Evolutionary conservation across 257 asterid species (phyloP).

Genomic region (Solanum corneliomulleri): DNA sequence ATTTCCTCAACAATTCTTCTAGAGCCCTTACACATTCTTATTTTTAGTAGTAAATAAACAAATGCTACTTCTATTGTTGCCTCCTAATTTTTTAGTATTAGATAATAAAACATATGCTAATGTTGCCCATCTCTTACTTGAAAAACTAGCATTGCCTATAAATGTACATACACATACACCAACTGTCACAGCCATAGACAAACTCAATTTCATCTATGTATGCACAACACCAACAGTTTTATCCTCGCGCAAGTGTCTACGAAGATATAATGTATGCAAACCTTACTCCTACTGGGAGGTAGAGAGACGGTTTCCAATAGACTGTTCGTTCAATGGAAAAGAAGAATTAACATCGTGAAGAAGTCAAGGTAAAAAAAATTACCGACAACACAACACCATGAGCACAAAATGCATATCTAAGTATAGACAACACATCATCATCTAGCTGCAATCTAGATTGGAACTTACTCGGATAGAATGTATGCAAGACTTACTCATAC

Average conservation of each 20-base stretch:
- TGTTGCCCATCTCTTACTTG: neutral
- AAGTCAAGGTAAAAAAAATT: neutral
- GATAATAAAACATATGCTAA: neutral
- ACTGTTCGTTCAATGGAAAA: neutral
- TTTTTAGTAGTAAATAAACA: neutral
- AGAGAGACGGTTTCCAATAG: neutral
- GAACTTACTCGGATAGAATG: fast-evolving
- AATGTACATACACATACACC: neutral
- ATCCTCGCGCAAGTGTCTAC: neutral
- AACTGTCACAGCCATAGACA: neutral
- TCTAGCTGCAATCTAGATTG: neutral
- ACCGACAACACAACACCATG: neutral
- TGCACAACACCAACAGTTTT: neutral
- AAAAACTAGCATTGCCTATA: neutral
- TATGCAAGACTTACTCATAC: neutral
- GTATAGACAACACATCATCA: neutral
- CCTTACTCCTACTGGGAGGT: neutral
- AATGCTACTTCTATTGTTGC: neutral
- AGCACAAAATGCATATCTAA: neutral
- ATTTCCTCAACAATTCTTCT: neutral
- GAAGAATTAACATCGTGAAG: neutral
- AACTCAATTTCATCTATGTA: neutral
- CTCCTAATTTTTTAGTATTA: neutral
- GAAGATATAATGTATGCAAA: neutral
- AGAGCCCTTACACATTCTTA: neutral